These are phyloP conservation scores for Acorus gramineus DNA, from an alignment of 106 monocot genomes.

Conservation along the genomic window DNA sequence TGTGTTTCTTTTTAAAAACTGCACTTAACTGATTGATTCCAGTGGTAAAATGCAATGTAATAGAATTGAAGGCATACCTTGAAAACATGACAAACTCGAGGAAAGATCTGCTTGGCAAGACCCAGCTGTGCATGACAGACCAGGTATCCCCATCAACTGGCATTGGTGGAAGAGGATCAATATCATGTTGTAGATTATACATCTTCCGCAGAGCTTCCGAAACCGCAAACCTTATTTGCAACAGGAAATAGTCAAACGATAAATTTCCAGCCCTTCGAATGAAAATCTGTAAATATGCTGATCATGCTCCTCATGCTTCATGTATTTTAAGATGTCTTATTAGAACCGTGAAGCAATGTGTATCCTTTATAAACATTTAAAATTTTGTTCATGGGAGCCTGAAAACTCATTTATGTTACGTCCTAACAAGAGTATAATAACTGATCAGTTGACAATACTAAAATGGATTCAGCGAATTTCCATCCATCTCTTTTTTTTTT, in stretches of 20 bases:
- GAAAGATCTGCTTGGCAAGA: constrained; percentile 83
- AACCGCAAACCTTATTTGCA: constrained; percentile 42
- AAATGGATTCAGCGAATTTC: too few species aligned
- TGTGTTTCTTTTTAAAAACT: too few species aligned
- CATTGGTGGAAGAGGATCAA: constrained; percentile 68
- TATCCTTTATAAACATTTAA: too few species aligned
- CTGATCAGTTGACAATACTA: too few species aligned
- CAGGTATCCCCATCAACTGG: constrained; percentile 60
- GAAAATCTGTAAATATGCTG: too few species aligned
- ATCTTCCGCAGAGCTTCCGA: constrained; percentile 57
- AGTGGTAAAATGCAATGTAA: too few species aligned
- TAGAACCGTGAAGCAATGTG: too few species aligned
- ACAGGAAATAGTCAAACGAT: not conserved
- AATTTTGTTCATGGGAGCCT: not conserved
- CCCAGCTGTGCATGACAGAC: constrained; percentile 97
- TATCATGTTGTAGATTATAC: constrained; percentile 53
- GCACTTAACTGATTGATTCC: not conserved
- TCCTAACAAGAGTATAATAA: too few species aligned
- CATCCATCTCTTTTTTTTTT: too few species aligned
- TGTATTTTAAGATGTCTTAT: too few species aligned
- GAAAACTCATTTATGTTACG: not conserved
- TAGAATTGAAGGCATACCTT: constrained; percentile 33
- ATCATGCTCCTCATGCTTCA: too few species aligned
- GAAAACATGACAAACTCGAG: constrained; percentile 97
- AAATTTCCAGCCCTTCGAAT: too few species aligned